These are phyloP conservation scores for Fusarium transvaalense DNA, from an alignment of 2,329 filamentous ascomycete species.

Conservation along the genomic window DNA sequence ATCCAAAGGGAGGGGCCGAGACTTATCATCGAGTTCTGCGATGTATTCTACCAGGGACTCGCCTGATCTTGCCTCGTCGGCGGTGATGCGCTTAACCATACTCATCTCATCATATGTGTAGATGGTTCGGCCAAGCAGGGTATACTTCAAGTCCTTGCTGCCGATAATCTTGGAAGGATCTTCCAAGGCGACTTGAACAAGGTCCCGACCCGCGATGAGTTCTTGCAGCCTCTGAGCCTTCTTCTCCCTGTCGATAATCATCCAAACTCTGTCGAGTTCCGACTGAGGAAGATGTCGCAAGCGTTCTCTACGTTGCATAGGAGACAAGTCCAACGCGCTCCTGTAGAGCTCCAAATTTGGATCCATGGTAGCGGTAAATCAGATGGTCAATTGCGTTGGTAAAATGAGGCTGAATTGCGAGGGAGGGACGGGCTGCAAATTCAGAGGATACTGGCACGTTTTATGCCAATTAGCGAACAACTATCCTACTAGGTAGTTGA, in stretches of 20 bases:
- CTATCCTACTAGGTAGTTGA: no score
- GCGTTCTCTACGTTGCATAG: no score
- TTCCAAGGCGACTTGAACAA: neutral
- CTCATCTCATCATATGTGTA: neutral
- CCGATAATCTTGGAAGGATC: neutral
- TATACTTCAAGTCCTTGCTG: neutral
- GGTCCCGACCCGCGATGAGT: neutral
- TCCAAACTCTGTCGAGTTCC: neutral
- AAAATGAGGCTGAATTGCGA: no score
- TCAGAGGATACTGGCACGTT: no score
- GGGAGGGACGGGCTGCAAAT: no score
- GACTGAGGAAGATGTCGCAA: neutral
- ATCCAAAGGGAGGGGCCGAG: rapidly evolving
- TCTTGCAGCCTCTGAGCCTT: neutral
- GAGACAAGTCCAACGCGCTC: no score
- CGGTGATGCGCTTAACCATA: neutral
- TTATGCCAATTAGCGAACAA: no score
- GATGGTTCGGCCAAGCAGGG: neutral
- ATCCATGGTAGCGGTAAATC: no score
- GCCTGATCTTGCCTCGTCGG: neutral
- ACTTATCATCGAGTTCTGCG: rapidly evolving
- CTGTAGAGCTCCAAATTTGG: no score
- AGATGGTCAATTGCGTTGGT: no score
- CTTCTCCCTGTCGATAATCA: neutral
- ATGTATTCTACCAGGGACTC: neutral